Evolutionary conservation across 2,329 filamentous ascomycete genomes (phyloP), one percentile per base, ranked within the genome.

Genomic region (Scedosporium boydii): DNA sequence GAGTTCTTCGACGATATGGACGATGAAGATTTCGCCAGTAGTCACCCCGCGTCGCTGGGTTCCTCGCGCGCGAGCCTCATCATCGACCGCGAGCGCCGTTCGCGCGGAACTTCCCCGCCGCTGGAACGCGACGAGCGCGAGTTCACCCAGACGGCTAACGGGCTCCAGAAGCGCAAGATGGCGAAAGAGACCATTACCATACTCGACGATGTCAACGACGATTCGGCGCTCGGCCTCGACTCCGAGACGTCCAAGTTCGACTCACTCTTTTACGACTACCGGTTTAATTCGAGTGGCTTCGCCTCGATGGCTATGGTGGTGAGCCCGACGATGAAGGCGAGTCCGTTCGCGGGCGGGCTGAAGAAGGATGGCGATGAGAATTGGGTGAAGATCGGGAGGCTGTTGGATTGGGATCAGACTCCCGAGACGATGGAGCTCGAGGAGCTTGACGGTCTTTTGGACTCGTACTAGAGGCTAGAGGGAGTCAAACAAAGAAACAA

Each of bases 91-190:
- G 70, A 70, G 63, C 70, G 74, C 69, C 71, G 76, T 67, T 69
- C 73, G 64, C 86, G 90, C 64, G 89, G 88, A n/a, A 86, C 89
- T 26, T 95, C 91, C 66, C 93, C 93, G 60, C 91, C 92, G 16
- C 81, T 98, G 44, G 93, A 98, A 77, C 91, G 90, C 69, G 93
- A 98, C 69, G 93, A 98, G 79, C 90, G 89, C 71, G 95, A 98
- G 75, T 99, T 99, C 71, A 97, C 93, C 6, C 91, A 96, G 76
- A 98, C 93, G 1, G 95, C 95, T 16, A 90, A 91, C 67, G 91
- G 88, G 58, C 84, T 98, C 68, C 90, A 85, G 69, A 86, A 84
- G 72, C 78, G 83, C 65, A 87, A 87, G 69, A 77, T 86, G 23
- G 80, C 73, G 55, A 79, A 80, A 29, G 77, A 78, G 48, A 61